phyloP scores from a whole-genome alignment of 495 filamentous ascomycete species.

The Aspergillus cavernicola region DNA sequence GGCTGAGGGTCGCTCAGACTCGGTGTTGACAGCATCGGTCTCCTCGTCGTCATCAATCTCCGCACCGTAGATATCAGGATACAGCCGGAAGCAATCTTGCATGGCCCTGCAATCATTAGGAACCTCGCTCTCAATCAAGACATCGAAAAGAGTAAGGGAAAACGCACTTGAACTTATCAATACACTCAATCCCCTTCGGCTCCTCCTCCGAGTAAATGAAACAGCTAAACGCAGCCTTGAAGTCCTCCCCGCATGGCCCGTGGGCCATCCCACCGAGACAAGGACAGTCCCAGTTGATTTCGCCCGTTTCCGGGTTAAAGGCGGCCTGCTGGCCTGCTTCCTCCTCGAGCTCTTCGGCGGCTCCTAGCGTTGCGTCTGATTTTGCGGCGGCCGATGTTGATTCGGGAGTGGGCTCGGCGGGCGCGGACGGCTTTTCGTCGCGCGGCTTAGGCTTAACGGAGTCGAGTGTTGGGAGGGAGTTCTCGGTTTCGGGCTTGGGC shows the following conservation, averaged over 20 bases:
- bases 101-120: conserved; percentile 58
- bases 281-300: conserved; percentile 99
- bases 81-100: conserved; percentile 92
- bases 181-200: conserved; percentile 98
- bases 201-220: conserved; percentile 93
- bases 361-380: conserved; percentile 21
- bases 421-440: conserved; percentile 22
- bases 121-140: not conserved
- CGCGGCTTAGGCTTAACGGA: conserved; percentile 43
- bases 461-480: conserved; percentile 40
- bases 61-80: conserved; percentile 89
- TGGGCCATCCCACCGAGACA: conserved; percentile 97
- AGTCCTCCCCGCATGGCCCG: conserved; percentile 93
- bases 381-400: conserved; percentile 10
- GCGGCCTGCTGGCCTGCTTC: conserved; percentile 84
- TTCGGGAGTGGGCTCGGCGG: conserved; percentile 5
- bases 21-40: conserved; percentile 24
- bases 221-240: conserved; percentile 93
- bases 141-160: not conserved
- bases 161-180: conserved; percentile 92
- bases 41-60: conserved; percentile 86
- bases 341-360: conserved; percentile 61
- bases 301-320: conserved; percentile 96
- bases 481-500: conserved; percentile 27
- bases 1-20: conserved; percentile 5